Evolutionary conservation across 1,284 basidiomycete species (phyloP).

Genomic region (Cutaneotrichosporon dermatis): DNA sequence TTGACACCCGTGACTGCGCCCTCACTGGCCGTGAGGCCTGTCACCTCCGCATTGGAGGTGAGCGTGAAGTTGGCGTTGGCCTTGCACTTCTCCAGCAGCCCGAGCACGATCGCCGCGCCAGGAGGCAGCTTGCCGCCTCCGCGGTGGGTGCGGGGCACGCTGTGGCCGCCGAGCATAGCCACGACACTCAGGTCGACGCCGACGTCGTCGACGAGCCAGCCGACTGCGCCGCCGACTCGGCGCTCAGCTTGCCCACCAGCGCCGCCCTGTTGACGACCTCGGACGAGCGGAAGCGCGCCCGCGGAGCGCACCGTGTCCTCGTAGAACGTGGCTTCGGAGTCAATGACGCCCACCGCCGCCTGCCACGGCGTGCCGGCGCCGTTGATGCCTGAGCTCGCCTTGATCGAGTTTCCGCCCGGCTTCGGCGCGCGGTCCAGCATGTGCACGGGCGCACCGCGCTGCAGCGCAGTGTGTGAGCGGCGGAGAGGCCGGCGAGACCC

Average conservation of each 20-base stretch:
- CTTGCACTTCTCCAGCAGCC: conserved; percentile 11
- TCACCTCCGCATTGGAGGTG: conserved; percentile 3
- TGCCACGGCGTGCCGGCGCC: conserved; percentile 13
- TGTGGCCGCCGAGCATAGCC: conserved; percentile 15
- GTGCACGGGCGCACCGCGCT: conserved; percentile 9
- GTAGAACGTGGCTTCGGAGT: neutral
- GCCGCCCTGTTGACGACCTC: neutral
- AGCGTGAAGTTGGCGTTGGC: conserved; percentile 7
- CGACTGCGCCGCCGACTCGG: conserved; percentile 4
- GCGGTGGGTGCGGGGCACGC: conserved; percentile 13
- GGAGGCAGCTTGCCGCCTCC: conserved; percentile 11
- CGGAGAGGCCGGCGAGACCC: conserved; percentile 14
- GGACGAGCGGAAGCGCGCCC: conserved; percentile 5
- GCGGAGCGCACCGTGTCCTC: conserved; percentile 9
- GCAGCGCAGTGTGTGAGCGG: conserved; percentile 9
- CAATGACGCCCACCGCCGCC: neutral
- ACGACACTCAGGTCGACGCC: conserved; percentile 15
- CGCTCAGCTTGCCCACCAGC: conserved; percentile 6
- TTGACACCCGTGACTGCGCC: conserved; percentile 3
- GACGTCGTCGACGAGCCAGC: conserved; percentile 9
- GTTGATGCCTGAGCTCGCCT: conserved; percentile 15
- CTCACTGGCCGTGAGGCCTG: neutral
- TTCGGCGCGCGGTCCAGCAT: conserved; percentile 13
- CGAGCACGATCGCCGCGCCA: conserved; percentile 9
- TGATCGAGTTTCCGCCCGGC: conserved; percentile 18